A percentile compares a stretch with the other conserved stretches of the same genome.
phyloP scores from a whole-genome alignment of 495 filamentous ascomycete species.

The Pyrenula massariospora region DNA sequence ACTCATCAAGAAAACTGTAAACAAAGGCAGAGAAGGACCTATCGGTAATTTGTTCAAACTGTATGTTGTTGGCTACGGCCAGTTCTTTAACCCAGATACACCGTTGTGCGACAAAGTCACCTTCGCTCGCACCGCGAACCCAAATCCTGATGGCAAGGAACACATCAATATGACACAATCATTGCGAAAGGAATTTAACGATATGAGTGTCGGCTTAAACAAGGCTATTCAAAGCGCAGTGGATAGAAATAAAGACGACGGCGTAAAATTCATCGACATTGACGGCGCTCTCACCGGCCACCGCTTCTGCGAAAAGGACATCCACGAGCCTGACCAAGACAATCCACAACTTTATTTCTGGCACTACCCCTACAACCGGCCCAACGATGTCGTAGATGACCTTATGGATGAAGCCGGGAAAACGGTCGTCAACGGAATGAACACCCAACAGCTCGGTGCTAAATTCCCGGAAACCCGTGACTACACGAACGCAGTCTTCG shows the following conservation, averaged over 20 bases:
- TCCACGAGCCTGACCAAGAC: too few relatives aligned
- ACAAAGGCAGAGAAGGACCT: background rate
- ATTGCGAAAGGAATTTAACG: constrained; percentile 5
- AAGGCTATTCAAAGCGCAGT: constrained; percentile 3
- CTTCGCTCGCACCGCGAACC: constrained; percentile 8
- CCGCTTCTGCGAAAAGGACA: too few relatives aligned
- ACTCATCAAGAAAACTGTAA: constrained; percentile 1
- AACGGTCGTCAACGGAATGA: background rate
- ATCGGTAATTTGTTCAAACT: constrained; percentile 1
- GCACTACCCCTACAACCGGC: constrained; percentile 4
- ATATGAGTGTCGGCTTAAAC: constrained; percentile 4
- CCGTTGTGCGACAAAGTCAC: constrained; percentile 8
- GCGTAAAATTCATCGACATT: too few relatives aligned
- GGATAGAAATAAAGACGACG: constrained; percentile 1
- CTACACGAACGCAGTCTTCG: background rate
- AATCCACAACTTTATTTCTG: constrained; percentile 2
- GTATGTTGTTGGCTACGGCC: constrained; percentile 1
- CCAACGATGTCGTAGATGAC: background rate
- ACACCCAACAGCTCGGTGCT: background rate
- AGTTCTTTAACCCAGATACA: too few relatives aligned
- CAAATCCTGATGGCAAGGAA: constrained; percentile 4
- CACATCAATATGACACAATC: constrained; percentile 4
- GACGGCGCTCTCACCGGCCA: too few relatives aligned
- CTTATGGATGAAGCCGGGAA: background rate
- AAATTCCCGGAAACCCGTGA: background rate